Percentiles rank a stretch among this genome's conserved stretches.
Conservation (phyloP, 1,284 basidiomycete genomes). For the Trichosporon sp. region DNA sequence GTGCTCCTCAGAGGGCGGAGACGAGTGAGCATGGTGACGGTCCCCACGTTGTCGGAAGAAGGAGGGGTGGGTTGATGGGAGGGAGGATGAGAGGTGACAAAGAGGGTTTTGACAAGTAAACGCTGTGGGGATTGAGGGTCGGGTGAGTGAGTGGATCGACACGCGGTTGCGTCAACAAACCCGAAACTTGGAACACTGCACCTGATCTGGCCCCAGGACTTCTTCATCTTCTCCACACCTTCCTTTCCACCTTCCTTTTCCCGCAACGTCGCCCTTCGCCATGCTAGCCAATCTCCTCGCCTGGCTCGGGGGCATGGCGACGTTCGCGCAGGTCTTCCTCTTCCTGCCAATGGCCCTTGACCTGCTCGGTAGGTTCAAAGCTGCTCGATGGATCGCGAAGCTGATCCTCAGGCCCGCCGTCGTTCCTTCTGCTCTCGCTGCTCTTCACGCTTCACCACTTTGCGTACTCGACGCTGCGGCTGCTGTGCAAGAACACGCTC, state of each 20-base stretch:
- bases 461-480: constrained; percentile 53
- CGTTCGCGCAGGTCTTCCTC: constrained; percentile 52
- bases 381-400: constrained; percentile 15
- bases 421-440: constrained; percentile 57
- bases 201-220: background rate
- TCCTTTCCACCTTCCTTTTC: constrained; percentile 2
- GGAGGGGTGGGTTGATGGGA: background rate
- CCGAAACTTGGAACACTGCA: background rate
- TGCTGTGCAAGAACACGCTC: constrained; percentile 52
- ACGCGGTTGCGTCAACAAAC: constrained; percentile 17
- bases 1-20: constrained; percentile 9
- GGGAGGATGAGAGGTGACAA: background rate
- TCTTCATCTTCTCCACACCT: constrained; percentile 3
- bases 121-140: constrained; percentile 5
- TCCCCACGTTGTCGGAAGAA: background rate
- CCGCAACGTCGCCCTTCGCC: constrained; percentile 18
- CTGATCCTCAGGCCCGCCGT: constrained; percentile 49
- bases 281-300: constrained; percentile 34
- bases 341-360: constrained; percentile 53
- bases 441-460: constrained; percentile 55
- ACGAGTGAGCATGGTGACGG: constrained; percentile 12
- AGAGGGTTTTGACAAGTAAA: background rate
- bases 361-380: constrained; percentile 46
- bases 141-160: background rate
- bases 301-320: constrained; percentile 50